These are phyloP conservation scores for Aphanoascus verrucosus DNA, from an alignment of 2,329 filamentous ascomycete genomes.

Conservation along the genomic window DNA sequence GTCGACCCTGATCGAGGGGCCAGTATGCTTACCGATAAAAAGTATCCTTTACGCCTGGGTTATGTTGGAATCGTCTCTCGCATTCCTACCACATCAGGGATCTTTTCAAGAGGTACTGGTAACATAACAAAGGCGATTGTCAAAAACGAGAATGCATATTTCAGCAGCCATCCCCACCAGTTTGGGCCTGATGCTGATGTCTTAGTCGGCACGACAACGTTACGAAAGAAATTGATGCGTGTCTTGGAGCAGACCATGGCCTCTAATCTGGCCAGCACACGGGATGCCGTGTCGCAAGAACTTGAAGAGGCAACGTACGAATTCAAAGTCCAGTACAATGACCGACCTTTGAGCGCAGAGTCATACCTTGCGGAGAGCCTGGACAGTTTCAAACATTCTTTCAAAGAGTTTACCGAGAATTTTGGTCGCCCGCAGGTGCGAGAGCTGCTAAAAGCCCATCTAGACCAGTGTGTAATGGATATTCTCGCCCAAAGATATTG, in stretches of 20 bases:
- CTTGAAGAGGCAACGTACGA: slow-evolving; percentile 95
- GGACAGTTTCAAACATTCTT: slow-evolving; percentile 94
- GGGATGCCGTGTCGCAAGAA: slow-evolving; percentile 86
- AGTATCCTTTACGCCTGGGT: slow-evolving; percentile 87
- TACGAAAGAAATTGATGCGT: slow-evolving; percentile 93
- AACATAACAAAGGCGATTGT: slow-evolving; percentile 73
- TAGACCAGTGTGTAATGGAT: slow-evolving; percentile 91
- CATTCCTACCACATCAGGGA: slow-evolving; percentile 54
- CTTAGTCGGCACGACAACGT: slow-evolving; percentile 68
- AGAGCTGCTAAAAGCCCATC: slow-evolving; percentile 76
- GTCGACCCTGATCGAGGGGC: slow-evolving; percentile 73
- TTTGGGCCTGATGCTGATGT: slow-evolving; percentile 65
- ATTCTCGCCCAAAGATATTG: slow-evolving; percentile 88
- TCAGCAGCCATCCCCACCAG: slow-evolving; percentile 68
- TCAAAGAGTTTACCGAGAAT: slow-evolving; percentile 81
- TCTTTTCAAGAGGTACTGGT: slow-evolving; percentile 73
- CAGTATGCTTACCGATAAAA: slow-evolving; percentile 70
- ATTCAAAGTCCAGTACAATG: slow-evolving; percentile 99
- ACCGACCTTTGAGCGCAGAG: slow-evolving; percentile 84
- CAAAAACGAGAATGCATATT: slow-evolving; percentile 80
- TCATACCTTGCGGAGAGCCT: slow-evolving; percentile 92
- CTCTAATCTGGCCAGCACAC: slow-evolving; percentile 74
- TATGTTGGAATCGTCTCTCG: slow-evolving; percentile 93
- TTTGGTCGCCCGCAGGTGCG: slow-evolving; percentile 87
- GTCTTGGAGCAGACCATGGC: slow-evolving; percentile 97